Base-by-base conservation (phyloP, 495 filamentous ascomycete species). In the Podospora pseudoanserina region DNA sequence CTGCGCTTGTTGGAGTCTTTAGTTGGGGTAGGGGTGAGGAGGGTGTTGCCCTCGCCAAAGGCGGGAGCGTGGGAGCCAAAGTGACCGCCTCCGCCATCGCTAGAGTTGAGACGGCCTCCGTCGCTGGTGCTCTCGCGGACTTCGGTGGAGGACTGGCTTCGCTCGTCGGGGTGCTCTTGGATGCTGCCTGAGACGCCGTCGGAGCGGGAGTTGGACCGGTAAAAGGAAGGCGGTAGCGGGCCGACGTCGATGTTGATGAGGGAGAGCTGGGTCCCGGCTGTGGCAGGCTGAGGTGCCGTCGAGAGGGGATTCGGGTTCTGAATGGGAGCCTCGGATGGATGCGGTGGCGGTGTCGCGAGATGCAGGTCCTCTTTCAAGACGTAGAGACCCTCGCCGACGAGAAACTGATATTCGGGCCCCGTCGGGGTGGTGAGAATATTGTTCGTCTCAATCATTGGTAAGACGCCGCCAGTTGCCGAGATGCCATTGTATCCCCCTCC, bases 311-410 rank as follows among this genome's bases (percentile, higher is more conserved):
- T 99, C 13, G 90, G 88, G 76, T 93, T 97, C 69, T 88, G 78
- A 26, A 92, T 79, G 5, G 92, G 93, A 44, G 91, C 89, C 82
- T 98, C 96, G 64, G 93, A 94, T 28, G 94, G 94, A 78, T 98
- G 94, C 5, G 96, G 93, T 65, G 93, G 95, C 65, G 95, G 94
- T 66, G 93, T 97, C 58, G 95, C 94, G 34, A 99, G 90, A 66
- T 92, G 91, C 39, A 99, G 83, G 75, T 96, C 91, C 77, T 98
- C 94, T 77, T 89, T 88, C 20, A 98, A 86, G 55, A 88, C 84
- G 73, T 99, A 99, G 60, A 91, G 92, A 71, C 94, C 95, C 89
- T 99, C 95, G 78, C 95, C 95, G 44, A 92, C 94, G 63, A 96
- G 88, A 65, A 99, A 86, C 75, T 92, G 90, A 73, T 87, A 87